Evolutionary conservation across 2,329 filamentous ascomycete species (phyloP).

Genomic region (Pestalotiopsis sp.): DNA sequence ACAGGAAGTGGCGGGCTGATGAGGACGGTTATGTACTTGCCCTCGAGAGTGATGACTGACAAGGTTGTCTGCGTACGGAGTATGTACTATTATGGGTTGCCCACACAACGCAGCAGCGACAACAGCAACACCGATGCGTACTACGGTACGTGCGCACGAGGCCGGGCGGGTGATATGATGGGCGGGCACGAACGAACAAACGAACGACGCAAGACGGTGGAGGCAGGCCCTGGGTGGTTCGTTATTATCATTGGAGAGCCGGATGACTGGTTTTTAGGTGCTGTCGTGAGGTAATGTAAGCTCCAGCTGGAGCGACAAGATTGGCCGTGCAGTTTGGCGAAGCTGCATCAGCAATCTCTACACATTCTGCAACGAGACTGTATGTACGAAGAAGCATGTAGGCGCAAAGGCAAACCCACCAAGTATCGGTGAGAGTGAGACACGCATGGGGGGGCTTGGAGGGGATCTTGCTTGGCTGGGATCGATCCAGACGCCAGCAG

Average conservation of each 20-base stretch:
- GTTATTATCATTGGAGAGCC: neutral
- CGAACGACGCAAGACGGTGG: neutral
- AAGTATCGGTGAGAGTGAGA: constrained; percentile 40
- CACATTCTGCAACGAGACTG: constrained; percentile 35
- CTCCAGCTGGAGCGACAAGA: constrained; percentile 1
- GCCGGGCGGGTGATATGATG: neutral
- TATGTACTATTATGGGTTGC: neutral
- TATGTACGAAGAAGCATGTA: constrained; percentile 15
- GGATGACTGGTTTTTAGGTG: neutral
- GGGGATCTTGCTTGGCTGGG: neutral
- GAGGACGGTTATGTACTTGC: constrained; percentile 4
- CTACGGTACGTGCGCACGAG: neutral
- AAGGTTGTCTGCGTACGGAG: neutral
- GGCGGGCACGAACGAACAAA: neutral
- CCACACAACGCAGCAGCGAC: neutral
- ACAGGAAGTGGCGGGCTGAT: constrained; percentile 10
- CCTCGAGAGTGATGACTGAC: neutral
- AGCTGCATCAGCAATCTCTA: constrained; percentile 28
- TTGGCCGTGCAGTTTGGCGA: constrained; percentile 14
- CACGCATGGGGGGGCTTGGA: constrained; percentile 18
- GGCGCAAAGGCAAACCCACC: constrained; percentile 21
- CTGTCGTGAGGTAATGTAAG: neutral
- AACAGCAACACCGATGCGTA: neutral
- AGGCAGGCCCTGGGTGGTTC: neutral
- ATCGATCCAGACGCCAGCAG: constrained; percentile 6